phyloP scores from a whole-genome alignment of 2,329 filamentous ascomycete species.

The Aureobasidium namibiae region DNA sequence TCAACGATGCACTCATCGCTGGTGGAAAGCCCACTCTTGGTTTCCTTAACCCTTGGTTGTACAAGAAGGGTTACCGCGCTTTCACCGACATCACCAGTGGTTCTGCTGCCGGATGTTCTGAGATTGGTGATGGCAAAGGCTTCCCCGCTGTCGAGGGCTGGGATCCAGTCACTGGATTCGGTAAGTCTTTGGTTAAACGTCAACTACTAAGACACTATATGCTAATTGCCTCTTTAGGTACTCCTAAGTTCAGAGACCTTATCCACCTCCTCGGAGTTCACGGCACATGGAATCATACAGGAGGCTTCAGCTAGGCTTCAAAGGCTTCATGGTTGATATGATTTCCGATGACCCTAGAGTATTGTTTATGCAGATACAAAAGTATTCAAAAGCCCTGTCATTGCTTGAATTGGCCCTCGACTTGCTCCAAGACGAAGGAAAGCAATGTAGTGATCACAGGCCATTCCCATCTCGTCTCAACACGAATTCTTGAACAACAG shows the following conservation, averaged over 20 bases:
- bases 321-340: neutral
- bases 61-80: constrained; percentile 37
- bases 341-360: neutral
- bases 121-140: constrained; percentile 15
- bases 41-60: constrained; percentile 48
- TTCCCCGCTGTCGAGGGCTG: constrained; percentile 25
- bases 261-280: neutral
- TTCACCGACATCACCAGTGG: constrained; percentile 40
- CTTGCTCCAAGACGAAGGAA: no score
- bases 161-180: constrained; percentile 25
- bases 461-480: no score
- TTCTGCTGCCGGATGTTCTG: constrained; percentile 26
- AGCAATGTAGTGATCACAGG: no score
- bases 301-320: neutral
- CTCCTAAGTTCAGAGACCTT: constrained; percentile 18
- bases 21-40: constrained; percentile 42
- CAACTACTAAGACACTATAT: neutral
- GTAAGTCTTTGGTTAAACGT: neutral
- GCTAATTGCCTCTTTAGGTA: constrained; percentile 15
- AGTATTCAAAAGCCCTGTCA: neutral
- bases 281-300: neutral
- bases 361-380: neutral
- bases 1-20: constrained; percentile 52
- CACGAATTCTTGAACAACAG: neutral
- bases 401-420: no score